Conservation (phyloP, 306 rosid genomes). For the Clitoria ternatea region DNA sequence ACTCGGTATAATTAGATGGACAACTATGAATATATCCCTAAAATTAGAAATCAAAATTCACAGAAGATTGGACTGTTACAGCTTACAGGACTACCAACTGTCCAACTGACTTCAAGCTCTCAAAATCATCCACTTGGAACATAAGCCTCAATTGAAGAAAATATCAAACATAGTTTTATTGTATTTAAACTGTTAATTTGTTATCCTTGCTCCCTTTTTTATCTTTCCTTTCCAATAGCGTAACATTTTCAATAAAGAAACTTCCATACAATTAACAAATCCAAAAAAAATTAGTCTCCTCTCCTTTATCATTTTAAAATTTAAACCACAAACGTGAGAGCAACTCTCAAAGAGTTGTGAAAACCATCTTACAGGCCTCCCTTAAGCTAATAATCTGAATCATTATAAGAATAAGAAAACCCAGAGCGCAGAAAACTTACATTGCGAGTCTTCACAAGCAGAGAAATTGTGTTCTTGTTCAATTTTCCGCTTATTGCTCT, state of each 20-base stretch:
- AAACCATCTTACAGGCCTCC: constrained; percentile 6
- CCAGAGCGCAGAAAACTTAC: constrained; percentile 48
- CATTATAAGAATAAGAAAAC: not conserved
- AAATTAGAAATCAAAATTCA: constrained; percentile 5
- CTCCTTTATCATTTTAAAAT: not conserved
- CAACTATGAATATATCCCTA: not conserved
- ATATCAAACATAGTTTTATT: constrained; percentile 3
- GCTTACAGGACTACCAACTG: constrained; percentile 12
- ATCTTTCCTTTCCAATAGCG: not conserved
- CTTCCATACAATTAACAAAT: not conserved
- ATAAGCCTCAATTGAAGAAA: not conserved
- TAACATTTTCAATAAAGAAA: not conserved
- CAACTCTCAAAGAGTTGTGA: not conserved
- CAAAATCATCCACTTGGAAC: not conserved
- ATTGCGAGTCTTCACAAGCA: constrained; percentile 71
- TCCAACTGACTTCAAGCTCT: not conserved
- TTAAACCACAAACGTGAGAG: not conserved
- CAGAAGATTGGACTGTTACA: not conserved
- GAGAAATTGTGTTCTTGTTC: constrained; percentile 77
- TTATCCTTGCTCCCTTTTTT: not conserved
- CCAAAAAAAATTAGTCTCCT: constrained; percentile 15
- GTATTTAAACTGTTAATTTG: not conserved
- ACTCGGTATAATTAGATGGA: not conserved
- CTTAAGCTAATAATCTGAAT: constrained; percentile 10
- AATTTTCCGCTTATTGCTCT: constrained; percentile 97